A percentile compares a stretch with the other conserved stretches of the same genome.
Conservation (phyloP, 2,329 filamentous ascomycete genomes). For the Diaporthe vexans region DNA sequence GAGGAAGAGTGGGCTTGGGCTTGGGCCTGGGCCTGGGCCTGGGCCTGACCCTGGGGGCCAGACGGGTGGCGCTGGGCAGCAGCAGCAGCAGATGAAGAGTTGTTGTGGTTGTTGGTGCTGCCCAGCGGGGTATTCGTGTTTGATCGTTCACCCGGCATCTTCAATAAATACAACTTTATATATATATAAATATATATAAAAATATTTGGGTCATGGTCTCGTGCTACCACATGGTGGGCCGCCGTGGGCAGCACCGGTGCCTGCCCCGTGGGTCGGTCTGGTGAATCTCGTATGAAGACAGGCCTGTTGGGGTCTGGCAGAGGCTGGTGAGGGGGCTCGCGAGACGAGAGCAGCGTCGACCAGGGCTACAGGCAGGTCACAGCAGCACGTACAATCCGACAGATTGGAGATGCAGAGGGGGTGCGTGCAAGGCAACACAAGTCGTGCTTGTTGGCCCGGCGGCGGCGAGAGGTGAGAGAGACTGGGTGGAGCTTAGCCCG, state of each 20-base stretch:
- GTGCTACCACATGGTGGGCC: slow-evolving; percentile 4
- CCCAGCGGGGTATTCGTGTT: slow-evolving; percentile 33
- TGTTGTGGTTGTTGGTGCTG: background rate
- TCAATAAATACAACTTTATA: too few relatives aligned
- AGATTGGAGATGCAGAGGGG: slow-evolving; percentile 2
- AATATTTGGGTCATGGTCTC: slow-evolving; percentile 15
- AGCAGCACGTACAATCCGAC: slow-evolving; percentile 6
- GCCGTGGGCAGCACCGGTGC: background rate
- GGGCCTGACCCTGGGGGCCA: too few relatives aligned
- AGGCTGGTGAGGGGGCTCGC: slow-evolving; percentile 2
- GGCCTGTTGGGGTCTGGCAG: background rate
- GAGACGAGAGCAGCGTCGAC: background rate
- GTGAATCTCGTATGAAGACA: too few relatives aligned
- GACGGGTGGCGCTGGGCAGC: slow-evolving; percentile 11
- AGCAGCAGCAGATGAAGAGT: background rate
- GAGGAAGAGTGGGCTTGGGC: slow-evolving; percentile 33
- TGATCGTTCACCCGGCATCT: slow-evolving; percentile 35
- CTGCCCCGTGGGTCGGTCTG: too few relatives aligned
- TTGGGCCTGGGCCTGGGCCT: background rate
- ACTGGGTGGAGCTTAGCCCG: background rate
- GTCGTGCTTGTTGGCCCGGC: too few relatives aligned
- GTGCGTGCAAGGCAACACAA: background rate
- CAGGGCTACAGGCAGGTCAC: background rate
- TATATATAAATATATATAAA: too few relatives aligned
- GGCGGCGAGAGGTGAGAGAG: too few relatives aligned